phyloP scores from a whole-genome alignment of 345 rosid species.

The Clarkia xantiana region DNA sequence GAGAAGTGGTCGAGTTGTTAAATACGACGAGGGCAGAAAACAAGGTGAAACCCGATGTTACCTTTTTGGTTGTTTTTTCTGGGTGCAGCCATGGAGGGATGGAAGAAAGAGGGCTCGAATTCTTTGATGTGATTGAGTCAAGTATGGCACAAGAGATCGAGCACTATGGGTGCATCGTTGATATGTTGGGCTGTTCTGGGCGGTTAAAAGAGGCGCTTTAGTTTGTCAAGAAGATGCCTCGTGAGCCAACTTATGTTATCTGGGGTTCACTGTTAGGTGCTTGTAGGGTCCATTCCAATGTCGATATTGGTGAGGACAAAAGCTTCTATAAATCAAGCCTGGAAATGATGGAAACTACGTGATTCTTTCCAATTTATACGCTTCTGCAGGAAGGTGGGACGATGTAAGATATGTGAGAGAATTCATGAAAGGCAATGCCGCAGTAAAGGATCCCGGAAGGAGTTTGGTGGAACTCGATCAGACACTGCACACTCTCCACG shows the following conservation, averaged over 20 bases:
- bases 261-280: slow-evolving; percentile 81
- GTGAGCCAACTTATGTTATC: slow-evolving; percentile 59
- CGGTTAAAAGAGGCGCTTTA: slow-evolving; percentile 50
- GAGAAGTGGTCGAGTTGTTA: slow-evolving; percentile 52
- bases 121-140: slow-evolving; percentile 41
- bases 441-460: slow-evolving; percentile 72
- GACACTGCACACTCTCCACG: slow-evolving; percentile 61
- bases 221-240: slow-evolving; percentile 52
- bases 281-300: slow-evolving; percentile 62
- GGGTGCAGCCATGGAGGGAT: slow-evolving; percentile 91
- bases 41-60: slow-evolving; percentile 55
- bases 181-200: slow-evolving; percentile 86
- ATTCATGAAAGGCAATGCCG: slow-evolving; percentile 57
- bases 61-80: slow-evolving; percentile 67
- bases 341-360: slow-evolving; percentile 76
- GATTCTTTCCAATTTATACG: slow-evolving; percentile 70
- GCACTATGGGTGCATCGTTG: slow-evolving; percentile 80
- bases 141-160: slow-evolving; percentile 38
- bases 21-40: slow-evolving; percentile 47
- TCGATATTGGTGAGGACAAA: slow-evolving; percentile 57
- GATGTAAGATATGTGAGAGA: slow-evolving; percentile 49
- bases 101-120: slow-evolving; percentile 54
- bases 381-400: slow-evolving; percentile 79
- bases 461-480: slow-evolving; percentile 74
- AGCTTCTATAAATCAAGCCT: slow-evolving; percentile 58